Conservation (phyloP, 768 basidiomycete genomes). For the Paxillus rubicundulus region DNA sequence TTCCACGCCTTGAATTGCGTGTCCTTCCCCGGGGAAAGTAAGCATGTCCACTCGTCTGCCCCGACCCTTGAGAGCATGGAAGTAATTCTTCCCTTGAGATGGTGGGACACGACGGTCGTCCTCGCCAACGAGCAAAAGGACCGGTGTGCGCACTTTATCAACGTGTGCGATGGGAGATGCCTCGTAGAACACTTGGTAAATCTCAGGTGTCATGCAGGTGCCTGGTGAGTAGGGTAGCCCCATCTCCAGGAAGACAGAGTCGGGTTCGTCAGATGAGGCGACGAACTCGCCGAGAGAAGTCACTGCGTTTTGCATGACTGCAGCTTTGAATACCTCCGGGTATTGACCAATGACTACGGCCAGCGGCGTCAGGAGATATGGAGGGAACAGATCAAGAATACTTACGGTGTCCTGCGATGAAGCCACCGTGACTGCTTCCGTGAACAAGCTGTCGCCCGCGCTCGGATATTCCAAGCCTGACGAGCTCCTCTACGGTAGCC, state of each 20-base stretch:
- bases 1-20: constrained; percentile 58
- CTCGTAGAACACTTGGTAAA: constrained; percentile 41
- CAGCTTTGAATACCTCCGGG: constrained; percentile 56
- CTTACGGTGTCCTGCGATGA: constrained; percentile 52
- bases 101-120: constrained; percentile 56
- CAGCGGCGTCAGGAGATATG: not conserved
- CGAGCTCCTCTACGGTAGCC: constrained; percentile 46
- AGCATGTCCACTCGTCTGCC: constrained; percentile 50
- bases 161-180: constrained; percentile 54
- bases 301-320: constrained; percentile 64
- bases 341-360: constrained; percentile 57
- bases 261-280: constrained; percentile 56
- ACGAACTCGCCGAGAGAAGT: constrained; percentile 49
- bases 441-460: constrained; percentile 49
- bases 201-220: constrained; percentile 38
- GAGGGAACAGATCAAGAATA: constrained; percentile 4
- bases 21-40: constrained; percentile 53
- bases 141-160: constrained; percentile 46
- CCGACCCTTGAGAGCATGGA: constrained; percentile 56
- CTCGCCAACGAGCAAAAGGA: constrained; percentile 56
- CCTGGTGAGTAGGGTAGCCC: constrained; percentile 32
- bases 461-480: constrained; percentile 45
- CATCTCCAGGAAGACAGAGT: constrained; percentile 51
- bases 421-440: constrained; percentile 69
- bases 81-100: constrained; percentile 54